Conservation (phyloP, 192 early-diverging fungal species). For the Gigaspora rosea region DNA sequence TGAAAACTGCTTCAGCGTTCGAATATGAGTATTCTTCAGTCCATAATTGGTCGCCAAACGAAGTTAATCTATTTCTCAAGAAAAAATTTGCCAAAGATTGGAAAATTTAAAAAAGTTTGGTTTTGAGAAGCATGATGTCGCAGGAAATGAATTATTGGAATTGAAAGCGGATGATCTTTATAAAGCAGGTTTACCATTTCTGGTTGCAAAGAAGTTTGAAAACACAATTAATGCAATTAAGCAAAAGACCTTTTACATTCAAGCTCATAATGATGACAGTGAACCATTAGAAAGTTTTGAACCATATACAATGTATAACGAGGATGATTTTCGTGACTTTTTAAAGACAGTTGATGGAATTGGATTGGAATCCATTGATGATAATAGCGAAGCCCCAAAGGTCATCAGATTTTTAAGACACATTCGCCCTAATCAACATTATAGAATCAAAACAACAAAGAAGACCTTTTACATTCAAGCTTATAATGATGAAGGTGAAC, state of each 20-base stretch:
- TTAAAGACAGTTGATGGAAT: no score
- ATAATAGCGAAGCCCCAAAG: no score
- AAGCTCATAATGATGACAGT: no score
- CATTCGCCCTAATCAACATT: no score
- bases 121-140: neutral
- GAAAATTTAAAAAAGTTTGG: conserved; percentile 8
- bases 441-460: no score
- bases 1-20: neutral
- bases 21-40: neutral
- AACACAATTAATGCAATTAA: neutral
- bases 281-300: no score
- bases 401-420: no score
- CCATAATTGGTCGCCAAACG: neutral
- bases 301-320: no score
- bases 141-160: neutral
- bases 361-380: no score
- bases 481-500: no score
- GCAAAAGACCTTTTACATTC: conserved; percentile 7
- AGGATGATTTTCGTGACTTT: no score
- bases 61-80: conserved; percentile 16
- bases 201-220: conserved; percentile 4
- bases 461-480: neutral
- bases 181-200: neutral
- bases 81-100: conserved; percentile 3
- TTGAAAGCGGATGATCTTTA: neutral